Evolutionary conservation across 2,329 filamentous ascomycete species (phyloP).

Genomic region (Exophiala viscosa): DNA sequence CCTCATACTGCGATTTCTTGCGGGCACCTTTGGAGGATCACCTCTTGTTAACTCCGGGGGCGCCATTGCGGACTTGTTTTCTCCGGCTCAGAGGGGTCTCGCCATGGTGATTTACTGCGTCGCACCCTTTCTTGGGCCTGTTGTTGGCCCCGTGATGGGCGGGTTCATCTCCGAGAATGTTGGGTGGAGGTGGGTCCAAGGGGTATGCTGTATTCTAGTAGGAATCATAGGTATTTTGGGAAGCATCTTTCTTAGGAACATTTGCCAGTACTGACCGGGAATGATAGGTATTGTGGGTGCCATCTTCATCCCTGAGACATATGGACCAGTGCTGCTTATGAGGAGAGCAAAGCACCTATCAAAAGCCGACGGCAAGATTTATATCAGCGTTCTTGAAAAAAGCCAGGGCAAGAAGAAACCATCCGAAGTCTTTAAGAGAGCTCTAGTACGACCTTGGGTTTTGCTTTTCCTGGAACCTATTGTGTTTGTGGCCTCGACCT

Average conservation of each 20-base stretch:
- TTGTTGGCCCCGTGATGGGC: slow-evolving; percentile 33
- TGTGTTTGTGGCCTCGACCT: slow-evolving; percentile 63
- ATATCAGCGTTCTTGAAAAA: slow-evolving; percentile 51
- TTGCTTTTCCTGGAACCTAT: not conserved
- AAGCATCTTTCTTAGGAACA: not conserved
- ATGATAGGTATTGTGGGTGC: not conserved
- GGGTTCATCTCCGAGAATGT: slow-evolving; percentile 32
- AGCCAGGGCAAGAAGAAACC: slow-evolving; percentile 34
- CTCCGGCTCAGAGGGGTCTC: slow-evolving; percentile 56
- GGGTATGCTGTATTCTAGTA: slow-evolving; percentile 31
- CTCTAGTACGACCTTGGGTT: slow-evolving; percentile 59
- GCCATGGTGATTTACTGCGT: slow-evolving; percentile 48
- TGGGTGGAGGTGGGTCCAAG: slow-evolving; percentile 44
- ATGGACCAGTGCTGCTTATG: slow-evolving; percentile 1
- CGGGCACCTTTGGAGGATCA: slow-evolving; percentile 35
- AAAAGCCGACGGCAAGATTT: slow-evolving; percentile 52
- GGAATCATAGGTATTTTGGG: not conserved
- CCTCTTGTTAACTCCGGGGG: slow-evolving; percentile 67
- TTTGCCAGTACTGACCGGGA: not conserved
- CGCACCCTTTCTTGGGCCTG: slow-evolving; percentile 38
- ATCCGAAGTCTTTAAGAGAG: slow-evolving; percentile 44
- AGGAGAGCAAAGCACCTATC: slow-evolving; percentile 49
- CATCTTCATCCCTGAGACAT: slow-evolving; percentile 36
- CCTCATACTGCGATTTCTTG: slow-evolving; percentile 62
- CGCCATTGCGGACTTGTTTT: slow-evolving; percentile 63